phyloP scores from a whole-genome alignment of 225 moss, liverwort and hornwort species.

The Lunularia cruciata region DNA sequence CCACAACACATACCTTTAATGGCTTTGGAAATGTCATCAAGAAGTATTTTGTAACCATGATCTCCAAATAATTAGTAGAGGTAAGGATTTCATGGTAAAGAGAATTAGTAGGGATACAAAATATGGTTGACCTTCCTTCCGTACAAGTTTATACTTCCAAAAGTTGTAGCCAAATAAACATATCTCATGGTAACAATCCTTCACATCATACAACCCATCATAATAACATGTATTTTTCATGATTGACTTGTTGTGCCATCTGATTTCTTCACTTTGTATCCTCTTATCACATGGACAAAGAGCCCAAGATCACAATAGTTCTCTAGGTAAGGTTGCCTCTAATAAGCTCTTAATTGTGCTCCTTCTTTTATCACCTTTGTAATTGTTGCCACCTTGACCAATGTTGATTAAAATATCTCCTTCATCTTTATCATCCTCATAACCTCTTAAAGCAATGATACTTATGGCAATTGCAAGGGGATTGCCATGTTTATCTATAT shows the following conservation, averaged over 20 bases:
- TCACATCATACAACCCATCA: constrained; percentile 68
- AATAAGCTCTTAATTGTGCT: constrained; percentile 30
- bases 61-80: constrained; percentile 9
- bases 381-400: constrained; percentile 48
- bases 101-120: constrained; percentile 50
- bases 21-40: constrained; percentile 53
- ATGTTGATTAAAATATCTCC: constrained; percentile 48
- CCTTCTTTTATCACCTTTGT: constrained; percentile 23
- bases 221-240: constrained; percentile 65
- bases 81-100: constrained; percentile 37
- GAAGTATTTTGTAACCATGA: constrained; percentile 50
- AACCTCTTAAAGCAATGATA: constrained; percentile 48
- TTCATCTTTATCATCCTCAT: constrained; percentile 46
- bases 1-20: constrained; percentile 61
- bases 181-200: constrained; percentile 28
- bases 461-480: constrained; percentile 38
- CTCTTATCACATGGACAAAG: constrained; percentile 42
- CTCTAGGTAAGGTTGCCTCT: constrained; percentile 41
- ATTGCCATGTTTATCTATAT: background rate
- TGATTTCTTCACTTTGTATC: constrained; percentile 30
- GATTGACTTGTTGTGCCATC: constrained; percentile 40
- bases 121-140: constrained; percentile 44
- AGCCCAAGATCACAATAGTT: constrained; percentile 29
- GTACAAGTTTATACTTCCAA: constrained; percentile 60
- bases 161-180: constrained; percentile 50